Conservation (phyloP, 2,329 filamentous ascomycete genomes). For the Neonectria ditissima region DNA sequence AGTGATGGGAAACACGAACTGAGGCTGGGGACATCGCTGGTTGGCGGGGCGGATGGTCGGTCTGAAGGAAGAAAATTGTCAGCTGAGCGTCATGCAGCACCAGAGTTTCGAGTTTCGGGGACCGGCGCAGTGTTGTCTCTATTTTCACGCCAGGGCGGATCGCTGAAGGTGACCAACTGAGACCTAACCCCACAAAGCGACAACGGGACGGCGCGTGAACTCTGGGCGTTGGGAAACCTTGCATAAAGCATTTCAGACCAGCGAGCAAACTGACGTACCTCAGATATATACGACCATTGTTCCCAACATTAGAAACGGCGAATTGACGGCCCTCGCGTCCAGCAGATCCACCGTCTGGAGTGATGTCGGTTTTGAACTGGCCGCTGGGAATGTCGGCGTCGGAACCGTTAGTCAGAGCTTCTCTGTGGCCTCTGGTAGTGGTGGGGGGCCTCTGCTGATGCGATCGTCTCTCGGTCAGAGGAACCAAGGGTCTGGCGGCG, state of each 20-base stretch:
- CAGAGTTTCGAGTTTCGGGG: slow-evolving; percentile 29
- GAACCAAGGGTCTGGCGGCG: slow-evolving; percentile 55
- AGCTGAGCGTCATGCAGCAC: slow-evolving; percentile 30
- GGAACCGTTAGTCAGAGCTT: slow-evolving; percentile 44
- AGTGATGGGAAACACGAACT: slow-evolving; percentile 70
- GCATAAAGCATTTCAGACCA: slow-evolving; percentile 27
- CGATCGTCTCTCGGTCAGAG: slow-evolving; percentile 60
- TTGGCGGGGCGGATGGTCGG: slow-evolving; percentile 71
- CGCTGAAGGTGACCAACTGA: slow-evolving; percentile 25
- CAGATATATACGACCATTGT: slow-evolving; percentile 85
- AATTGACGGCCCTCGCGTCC: slow-evolving; percentile 78
- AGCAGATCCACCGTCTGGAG: slow-evolving; percentile 70
- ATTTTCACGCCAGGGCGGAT: slow-evolving; percentile 26
- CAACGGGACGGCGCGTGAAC: slow-evolving; percentile 31
- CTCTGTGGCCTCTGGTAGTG: slow-evolving; percentile 58
- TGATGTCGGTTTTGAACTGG: slow-evolving; percentile 61
- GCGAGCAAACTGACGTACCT: slow-evolving; percentile 65
- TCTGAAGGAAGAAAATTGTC: slow-evolving; percentile 52
- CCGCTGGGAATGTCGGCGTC: slow-evolving; percentile 57
- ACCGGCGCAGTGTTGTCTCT: slow-evolving; percentile 23
- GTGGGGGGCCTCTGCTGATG: slow-evolving; percentile 54
- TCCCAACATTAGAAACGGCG: slow-evolving; percentile 83
- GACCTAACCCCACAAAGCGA: slow-evolving; percentile 34
- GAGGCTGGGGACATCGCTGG: slow-evolving; percentile 71
- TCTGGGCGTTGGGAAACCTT: slow-evolving; percentile 27